These are phyloP conservation scores for Karstenula rhodostoma DNA, from an alignment of 2,329 filamentous ascomycete genomes.

Conservation along the genomic window DNA sequence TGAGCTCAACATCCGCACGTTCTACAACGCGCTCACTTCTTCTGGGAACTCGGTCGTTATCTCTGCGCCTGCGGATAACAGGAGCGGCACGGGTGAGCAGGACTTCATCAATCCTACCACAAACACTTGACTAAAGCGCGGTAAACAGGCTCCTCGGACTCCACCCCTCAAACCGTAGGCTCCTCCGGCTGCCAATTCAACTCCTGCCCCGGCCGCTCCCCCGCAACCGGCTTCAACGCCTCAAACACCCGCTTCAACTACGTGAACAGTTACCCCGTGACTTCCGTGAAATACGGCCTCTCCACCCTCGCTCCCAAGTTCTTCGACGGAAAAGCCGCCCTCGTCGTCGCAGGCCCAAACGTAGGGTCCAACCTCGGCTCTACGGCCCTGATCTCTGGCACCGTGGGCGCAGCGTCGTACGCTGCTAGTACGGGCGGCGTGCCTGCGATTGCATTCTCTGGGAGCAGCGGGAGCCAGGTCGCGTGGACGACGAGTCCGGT, in stretches of 20 bases:
- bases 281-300: conserved; percentile 1
- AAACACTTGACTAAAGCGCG: not conserved
- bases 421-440: not conserved
- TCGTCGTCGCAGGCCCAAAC: conserved; percentile 3
- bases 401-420: conserved; percentile 1
- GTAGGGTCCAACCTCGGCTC: not conserved
- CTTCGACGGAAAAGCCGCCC: not conserved
- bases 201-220: not conserved
- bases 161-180: not conserved
- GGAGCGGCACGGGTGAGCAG: conserved; percentile 1
- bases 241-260: conserved; percentile 7
- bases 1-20: conserved; percentile 1
- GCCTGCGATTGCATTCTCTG: conserved; percentile 2
- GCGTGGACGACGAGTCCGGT: not conserved
- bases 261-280: conserved; percentile 1
- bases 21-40: not conserved
- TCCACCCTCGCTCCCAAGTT: not conserved
- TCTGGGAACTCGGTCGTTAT: conserved; percentile 2
- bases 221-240: not conserved
- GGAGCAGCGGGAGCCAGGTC: not conserved
- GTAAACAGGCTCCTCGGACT: not conserved
- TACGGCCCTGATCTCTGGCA: not conserved
- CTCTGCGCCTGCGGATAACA: not conserved
- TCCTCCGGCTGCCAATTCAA: conserved; percentile 1
- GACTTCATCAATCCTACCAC: not conserved